Conservation (phyloP, 2,329 filamentous ascomycete species). For the Plectosphaerella cucumerina region DNA sequence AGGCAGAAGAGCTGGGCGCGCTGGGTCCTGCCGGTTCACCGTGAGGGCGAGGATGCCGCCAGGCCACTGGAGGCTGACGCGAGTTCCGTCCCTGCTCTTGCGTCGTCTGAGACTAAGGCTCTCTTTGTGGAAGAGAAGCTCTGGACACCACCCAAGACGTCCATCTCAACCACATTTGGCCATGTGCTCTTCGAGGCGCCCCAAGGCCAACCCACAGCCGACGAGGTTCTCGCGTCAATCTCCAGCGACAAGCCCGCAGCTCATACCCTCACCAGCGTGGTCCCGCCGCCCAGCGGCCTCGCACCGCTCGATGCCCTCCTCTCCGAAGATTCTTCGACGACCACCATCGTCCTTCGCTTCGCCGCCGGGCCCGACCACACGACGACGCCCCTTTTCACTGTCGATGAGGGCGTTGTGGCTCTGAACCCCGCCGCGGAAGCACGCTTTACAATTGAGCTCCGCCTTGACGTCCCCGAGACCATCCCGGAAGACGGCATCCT, state of each 20-base stretch:
- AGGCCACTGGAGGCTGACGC: too few relatives aligned
- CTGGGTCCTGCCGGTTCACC: constrained; percentile 4
- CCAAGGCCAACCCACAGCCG: too few relatives aligned
- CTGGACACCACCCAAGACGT: background rate
- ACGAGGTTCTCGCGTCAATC: too few relatives aligned
- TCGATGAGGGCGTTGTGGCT: background rate
- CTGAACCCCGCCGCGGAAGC: background rate
- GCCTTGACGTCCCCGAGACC: constrained; percentile 8
- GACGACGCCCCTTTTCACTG: background rate
- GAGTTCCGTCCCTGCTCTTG: too few relatives aligned
- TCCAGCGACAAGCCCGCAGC: background rate
- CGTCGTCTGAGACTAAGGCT: too few relatives aligned
- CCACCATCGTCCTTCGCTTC: constrained; percentile 43
- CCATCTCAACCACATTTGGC: constrained; percentile 42
- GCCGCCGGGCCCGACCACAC: constrained; percentile 22
- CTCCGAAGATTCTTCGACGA: constrained; percentile 11
- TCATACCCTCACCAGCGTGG: constrained; percentile 38
- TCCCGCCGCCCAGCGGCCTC: constrained; percentile 44
- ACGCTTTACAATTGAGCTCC: constrained; percentile 11
- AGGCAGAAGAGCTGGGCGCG: constrained; percentile 9
- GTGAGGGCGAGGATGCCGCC: background rate
- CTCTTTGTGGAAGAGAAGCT: too few relatives aligned
- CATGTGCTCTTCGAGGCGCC: constrained; percentile 38
- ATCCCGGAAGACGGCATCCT: constrained; percentile 8
- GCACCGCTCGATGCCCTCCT: constrained; percentile 20